Base-by-base conservation (phyloP, 169 alveolate species). In the Plasmodium blacklocki region DNA sequence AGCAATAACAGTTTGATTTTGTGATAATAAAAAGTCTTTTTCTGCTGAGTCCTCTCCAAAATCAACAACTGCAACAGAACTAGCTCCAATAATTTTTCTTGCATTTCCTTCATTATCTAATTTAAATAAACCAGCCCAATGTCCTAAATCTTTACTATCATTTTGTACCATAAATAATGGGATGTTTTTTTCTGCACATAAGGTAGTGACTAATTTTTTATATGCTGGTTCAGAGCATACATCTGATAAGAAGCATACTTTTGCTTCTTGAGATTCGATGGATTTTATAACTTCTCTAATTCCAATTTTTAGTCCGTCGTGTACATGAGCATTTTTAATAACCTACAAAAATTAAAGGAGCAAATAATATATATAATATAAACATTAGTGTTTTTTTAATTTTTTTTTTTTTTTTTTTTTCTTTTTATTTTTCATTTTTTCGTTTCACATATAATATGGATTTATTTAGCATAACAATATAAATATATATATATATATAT, bases 91-190 rank as follows among this genome's bases (percentile, higher is more conserved):
- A 88, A 98, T 96, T 93, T 97, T 97, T 76, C 99, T 95, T 56
- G 99, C 97, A 64, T 88, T 93, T 63, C 99, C 99, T 76, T 97
- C 98, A 83, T 95, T 94, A 96, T 97, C 99, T 89, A 96, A 94
- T 92, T 96, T 97, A 97, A 98, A 98, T 62, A 97, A 97, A 52
- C 99, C 99, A 71, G 98, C 98, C 99, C 99, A 97, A 93, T 98
- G 97, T 71, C 99, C 99, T 87, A 98, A 94, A 26, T 96, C 97
- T 93, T 96, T 95, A 93, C 98, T 96, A 93, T 97, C 98, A 73
- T 56, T 68, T 3, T 97, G 98, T 63, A 98, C 97, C 85, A 94
- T 97, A 66, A 97, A 93, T 78, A 98, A 91, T 2, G 99, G 99
- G 54, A 97, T 96, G 58, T 95, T 93, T 94, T 97, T 95, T 76